A percentile compares a stretch with the other conserved stretches of the same genome.
Evolutionary conservation across 2,329 filamentous ascomycete species (phyloP).

Genomic region (Stachybotrys chartarum): DNA sequence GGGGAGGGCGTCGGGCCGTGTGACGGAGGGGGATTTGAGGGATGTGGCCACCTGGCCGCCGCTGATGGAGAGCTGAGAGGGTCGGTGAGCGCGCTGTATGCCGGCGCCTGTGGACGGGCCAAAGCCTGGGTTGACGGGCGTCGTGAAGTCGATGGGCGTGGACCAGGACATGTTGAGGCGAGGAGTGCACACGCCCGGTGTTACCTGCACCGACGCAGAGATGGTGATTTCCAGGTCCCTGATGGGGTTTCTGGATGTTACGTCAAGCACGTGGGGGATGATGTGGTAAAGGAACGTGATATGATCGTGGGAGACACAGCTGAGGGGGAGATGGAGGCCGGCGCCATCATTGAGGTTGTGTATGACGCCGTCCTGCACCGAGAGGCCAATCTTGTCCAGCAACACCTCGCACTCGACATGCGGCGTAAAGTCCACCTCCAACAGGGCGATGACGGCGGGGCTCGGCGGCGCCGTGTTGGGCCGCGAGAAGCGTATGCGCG

Average conservation of each 20-base stretch:
- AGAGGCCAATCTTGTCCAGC: conserved; percentile 52
- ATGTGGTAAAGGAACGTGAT: conserved; percentile 68
- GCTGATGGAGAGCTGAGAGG: conserved; percentile 55
- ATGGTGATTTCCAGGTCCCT: conserved; percentile 54
- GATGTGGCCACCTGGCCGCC: conserved; percentile 45
- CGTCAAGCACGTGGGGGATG: conserved; percentile 40
- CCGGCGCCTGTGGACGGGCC: conserved; percentile 45
- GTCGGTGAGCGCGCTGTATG: conserved; percentile 54
- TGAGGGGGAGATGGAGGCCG: conserved; percentile 45
- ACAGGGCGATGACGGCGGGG: conserved; percentile 57
- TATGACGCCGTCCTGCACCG: conserved; percentile 50
- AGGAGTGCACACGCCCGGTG: conserved; percentile 51
- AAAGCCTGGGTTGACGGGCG: conserved; percentile 57
- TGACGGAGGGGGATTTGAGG: conserved; percentile 49
- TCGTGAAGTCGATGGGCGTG: conserved; percentile 61
- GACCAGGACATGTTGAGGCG: conserved; percentile 60
- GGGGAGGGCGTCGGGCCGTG: conserved; percentile 53
- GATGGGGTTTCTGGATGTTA: conserved; percentile 35
- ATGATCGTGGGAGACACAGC: conserved; percentile 65
- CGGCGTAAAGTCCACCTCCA: conserved; percentile 68
- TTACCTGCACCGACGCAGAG: conserved; percentile 48
- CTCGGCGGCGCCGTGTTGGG: conserved; percentile 51
- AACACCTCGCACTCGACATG: conserved; percentile 61
- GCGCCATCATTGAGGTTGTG: conserved; percentile 47
- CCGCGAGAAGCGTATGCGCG: conserved; percentile 64